Conservation (phyloP, 2,329 filamentous ascomycete species). For the Fusarium kyushuense region DNA sequence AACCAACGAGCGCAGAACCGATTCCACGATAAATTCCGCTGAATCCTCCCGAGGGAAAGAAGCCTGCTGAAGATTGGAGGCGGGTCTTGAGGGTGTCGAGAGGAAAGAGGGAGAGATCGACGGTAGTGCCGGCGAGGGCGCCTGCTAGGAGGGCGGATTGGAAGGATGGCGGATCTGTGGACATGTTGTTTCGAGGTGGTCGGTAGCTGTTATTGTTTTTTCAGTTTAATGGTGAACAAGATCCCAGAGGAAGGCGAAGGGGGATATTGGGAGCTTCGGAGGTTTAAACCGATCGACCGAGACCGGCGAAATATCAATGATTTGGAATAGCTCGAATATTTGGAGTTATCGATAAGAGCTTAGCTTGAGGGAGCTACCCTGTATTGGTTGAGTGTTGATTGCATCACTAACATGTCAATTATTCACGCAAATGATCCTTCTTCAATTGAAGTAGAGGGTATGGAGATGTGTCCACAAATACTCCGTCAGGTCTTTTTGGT, state of each 20-base stretch:
- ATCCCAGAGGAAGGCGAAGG: conserved; percentile 8
- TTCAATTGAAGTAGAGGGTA: neutral
- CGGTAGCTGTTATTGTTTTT: neutral
- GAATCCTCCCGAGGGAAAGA: conserved; percentile 88
- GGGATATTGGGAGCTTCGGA: conserved; percentile 30
- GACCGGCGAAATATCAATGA: conserved; percentile 42
- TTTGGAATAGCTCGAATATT: conserved; percentile 21
- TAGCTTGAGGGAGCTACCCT: conserved; percentile 36
- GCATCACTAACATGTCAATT: neutral
- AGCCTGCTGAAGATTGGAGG: conserved; percentile 83
- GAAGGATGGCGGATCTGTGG: conserved; percentile 59
- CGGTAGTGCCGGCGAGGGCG: conserved; percentile 91
- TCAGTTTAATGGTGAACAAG: neutral
- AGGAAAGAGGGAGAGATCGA: conserved; percentile 96
- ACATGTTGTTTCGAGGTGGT: conserved; percentile 14
- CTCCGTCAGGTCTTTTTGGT: neutral
- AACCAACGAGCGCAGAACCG: conserved; percentile 88
- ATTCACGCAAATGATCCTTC: neutral
- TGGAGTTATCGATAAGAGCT: conserved; percentile 46
- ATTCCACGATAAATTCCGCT: conserved; percentile 92
- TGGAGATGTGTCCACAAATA: too few relatives aligned
- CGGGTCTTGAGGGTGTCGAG: conserved; percentile 99
- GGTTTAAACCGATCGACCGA: conserved; percentile 44
- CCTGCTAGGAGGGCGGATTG: conserved; percentile 79
- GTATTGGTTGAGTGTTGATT: neutral